Percentiles rank a stretch among this genome's conserved stretches.
Evolutionary conservation across 2,329 filamentous ascomycete species (phyloP).

Genomic region (Stachybotrys chlorohalonatus): DNA sequence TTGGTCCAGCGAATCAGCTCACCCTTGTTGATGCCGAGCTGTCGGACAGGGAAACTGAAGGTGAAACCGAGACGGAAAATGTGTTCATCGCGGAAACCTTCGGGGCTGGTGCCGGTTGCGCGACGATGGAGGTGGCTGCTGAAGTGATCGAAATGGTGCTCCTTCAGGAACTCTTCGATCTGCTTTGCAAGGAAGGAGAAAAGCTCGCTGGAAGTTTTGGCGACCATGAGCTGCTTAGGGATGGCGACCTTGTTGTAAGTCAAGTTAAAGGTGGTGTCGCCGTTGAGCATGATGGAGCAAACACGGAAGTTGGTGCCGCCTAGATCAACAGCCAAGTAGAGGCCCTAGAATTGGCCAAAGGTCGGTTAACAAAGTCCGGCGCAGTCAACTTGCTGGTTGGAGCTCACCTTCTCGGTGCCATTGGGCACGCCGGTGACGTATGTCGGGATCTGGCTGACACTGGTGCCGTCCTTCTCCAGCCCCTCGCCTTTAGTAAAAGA

Average conservation of each 20-base stretch:
- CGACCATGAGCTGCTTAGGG: constrained; percentile 81
- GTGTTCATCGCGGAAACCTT: constrained; percentile 59
- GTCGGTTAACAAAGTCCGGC: background rate
- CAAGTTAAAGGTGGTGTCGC: constrained; percentile 89
- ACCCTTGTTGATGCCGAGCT: constrained; percentile 91
- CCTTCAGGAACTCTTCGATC: constrained; percentile 78
- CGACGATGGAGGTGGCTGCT: constrained; percentile 58
- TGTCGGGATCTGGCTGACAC: constrained; percentile 90
- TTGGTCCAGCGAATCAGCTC: constrained; percentile 96
- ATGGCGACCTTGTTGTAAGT: constrained; percentile 90
- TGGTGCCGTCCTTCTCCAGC: constrained; percentile 65
- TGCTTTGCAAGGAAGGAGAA: constrained; percentile 91
- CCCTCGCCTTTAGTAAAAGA: constrained; percentile 57
- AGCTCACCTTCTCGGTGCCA: constrained; percentile 83
- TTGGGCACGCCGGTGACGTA: constrained; percentile 95
- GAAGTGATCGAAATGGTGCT: constrained; percentile 84
- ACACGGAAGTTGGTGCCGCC: constrained; percentile 98
- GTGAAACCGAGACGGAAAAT: constrained; percentile 96
- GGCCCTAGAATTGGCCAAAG: constrained; percentile 48
- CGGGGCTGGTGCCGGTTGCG: constrained; percentile 47
- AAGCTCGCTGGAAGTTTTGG: constrained; percentile 75
- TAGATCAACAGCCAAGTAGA: constrained; percentile 95
- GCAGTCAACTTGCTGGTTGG: background rate
- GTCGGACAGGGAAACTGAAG: constrained; percentile 94
- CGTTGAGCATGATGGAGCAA: constrained; percentile 88